These are phyloP conservation scores for Rhodotorula toruloides DNA, from an alignment of 768 basidiomycete genomes.

Conservation along the genomic window DNA sequence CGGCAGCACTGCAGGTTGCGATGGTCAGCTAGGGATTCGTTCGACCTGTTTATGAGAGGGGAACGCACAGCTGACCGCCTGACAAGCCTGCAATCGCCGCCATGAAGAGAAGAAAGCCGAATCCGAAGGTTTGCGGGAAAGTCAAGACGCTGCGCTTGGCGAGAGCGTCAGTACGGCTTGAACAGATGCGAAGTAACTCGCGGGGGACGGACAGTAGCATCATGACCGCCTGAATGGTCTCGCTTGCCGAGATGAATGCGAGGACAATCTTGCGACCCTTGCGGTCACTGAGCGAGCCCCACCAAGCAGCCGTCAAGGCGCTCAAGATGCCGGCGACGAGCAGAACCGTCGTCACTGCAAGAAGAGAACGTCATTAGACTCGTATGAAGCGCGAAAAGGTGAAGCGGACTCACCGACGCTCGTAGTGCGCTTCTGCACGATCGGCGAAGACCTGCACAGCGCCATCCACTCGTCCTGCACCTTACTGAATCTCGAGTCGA, in stretches of 20 bases:
- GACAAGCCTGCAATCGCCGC: constrained; percentile 1
- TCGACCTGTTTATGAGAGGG: not conserved
- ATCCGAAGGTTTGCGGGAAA: constrained; percentile 7
- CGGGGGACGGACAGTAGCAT: constrained; percentile 1
- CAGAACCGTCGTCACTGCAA: constrained; percentile 5
- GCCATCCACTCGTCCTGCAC: constrained; percentile 8
- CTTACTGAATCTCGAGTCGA: not conserved
- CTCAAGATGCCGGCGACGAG: constrained; percentile 18
- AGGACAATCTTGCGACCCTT: constrained; percentile 13
- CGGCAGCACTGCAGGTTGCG: not conserved
- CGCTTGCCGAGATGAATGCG: not conserved
- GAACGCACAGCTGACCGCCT: constrained; percentile 16
- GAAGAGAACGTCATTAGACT: not conserved
- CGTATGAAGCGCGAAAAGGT: not conserved
- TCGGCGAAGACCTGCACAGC: constrained; percentile 2
- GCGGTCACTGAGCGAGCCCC: constrained; percentile 16
- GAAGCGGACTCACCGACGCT: not conserved
- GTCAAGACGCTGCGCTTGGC: not conserved
- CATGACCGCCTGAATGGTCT: not conserved
- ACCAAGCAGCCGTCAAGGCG: constrained; percentile 18
- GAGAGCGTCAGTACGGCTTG: not conserved
- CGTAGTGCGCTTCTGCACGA: constrained; percentile 8
- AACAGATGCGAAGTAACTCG: not conserved
- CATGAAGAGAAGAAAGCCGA: not conserved
- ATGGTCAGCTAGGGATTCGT: fast-evolving